These are phyloP conservation scores for Phragmites australis DNA, from an alignment of 176 grass and related monocot species.

Conservation along the genomic window DNA sequence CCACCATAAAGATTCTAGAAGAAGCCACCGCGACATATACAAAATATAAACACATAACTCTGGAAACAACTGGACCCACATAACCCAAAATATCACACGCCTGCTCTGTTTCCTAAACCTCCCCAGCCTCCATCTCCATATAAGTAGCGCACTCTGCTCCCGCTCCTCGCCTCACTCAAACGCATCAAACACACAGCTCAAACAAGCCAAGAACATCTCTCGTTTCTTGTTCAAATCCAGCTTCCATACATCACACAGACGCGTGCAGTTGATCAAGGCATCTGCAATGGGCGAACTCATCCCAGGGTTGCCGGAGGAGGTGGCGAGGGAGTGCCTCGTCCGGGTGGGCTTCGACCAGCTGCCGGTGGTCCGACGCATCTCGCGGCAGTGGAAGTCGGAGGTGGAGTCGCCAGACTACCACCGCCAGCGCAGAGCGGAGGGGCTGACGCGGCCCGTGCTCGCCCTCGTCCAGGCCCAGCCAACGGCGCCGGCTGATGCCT, in stretches of 20 bases:
- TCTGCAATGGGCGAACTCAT: constrained; percentile 61
- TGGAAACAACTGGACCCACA: constrained; percentile 22
- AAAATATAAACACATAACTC: neutral
- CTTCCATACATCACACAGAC: neutral
- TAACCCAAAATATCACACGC: neutral
- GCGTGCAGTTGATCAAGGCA: neutral
- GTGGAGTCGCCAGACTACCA: constrained; percentile 58
- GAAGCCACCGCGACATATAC: neutral
- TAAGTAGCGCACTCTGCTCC: constrained; percentile 27
- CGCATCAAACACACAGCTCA: neutral
- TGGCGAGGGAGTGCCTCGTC: constrained; percentile 92
- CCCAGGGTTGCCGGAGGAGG: constrained; percentile 72
- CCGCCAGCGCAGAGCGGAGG: constrained; percentile 45
- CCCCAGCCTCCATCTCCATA: constrained; percentile 6
- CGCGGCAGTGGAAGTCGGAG: constrained; percentile 73
- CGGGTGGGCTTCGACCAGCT: constrained; percentile 71
- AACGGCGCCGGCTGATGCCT: neutral
- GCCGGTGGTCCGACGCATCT: constrained; percentile 61
- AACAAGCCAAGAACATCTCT: neutral
- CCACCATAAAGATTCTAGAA: neutral
- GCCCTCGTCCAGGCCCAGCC: constrained; percentile 45
- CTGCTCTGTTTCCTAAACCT: neutral
- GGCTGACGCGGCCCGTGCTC: constrained; percentile 38
- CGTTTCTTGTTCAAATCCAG: neutral
- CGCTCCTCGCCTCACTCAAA: constrained; percentile 21